Evolutionary conservation across 495 filamentous ascomycete species (phyloP).

Genomic region (Podospora appendiculata): DNA sequence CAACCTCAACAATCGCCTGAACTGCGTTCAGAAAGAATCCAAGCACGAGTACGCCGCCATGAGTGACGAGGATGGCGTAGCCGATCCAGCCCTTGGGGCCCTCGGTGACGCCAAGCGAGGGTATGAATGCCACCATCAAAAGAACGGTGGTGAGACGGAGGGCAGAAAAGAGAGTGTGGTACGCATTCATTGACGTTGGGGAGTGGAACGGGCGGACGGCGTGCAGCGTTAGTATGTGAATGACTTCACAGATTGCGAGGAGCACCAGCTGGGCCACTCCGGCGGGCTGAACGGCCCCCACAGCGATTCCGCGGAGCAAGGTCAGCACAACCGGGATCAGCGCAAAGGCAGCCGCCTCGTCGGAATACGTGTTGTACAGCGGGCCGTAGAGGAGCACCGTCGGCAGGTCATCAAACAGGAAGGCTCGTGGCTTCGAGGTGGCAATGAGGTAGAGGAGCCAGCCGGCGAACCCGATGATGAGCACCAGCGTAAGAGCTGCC

Average conservation of each 20-base stretch:
- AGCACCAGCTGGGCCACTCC: conserved; percentile 89
- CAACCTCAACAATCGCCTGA: conserved; percentile 82
- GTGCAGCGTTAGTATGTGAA: conserved; percentile 78
- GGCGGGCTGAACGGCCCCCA: conserved; percentile 87
- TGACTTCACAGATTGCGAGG: conserved; percentile 88
- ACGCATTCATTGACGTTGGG: conserved; percentile 95
- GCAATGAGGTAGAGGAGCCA: conserved; percentile 77
- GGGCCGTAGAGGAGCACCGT: conserved; percentile 88
- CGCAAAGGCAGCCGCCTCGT: conserved; percentile 76
- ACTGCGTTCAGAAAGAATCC: conserved; percentile 90
- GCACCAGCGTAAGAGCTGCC: conserved; percentile 64
- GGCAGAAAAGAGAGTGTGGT: conserved; percentile 76
- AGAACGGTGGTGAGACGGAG: conserved; percentile 73
- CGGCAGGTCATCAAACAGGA: conserved; percentile 85
- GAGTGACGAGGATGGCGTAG: conserved; percentile 81
- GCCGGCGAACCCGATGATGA: conserved; percentile 62
- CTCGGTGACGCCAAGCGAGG: conserved; percentile 67
- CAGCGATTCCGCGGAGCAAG: conserved; percentile 76
- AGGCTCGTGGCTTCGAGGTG: conserved; percentile 70
- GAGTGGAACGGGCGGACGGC: conserved; percentile 85
- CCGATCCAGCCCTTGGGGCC: conserved; percentile 88
- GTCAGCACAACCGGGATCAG: conserved; percentile 77
- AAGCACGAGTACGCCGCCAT: conserved; percentile 80
- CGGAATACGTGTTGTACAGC: conserved; percentile 97
- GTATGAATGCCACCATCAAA: conserved; percentile 80